Percentiles rank a stretch among this genome's conserved stretches.
These are phyloP conservation scores for Talaromyces sp. DNA, from an alignment of 2,329 filamentous ascomycete species.

Conservation along the genomic window DNA sequence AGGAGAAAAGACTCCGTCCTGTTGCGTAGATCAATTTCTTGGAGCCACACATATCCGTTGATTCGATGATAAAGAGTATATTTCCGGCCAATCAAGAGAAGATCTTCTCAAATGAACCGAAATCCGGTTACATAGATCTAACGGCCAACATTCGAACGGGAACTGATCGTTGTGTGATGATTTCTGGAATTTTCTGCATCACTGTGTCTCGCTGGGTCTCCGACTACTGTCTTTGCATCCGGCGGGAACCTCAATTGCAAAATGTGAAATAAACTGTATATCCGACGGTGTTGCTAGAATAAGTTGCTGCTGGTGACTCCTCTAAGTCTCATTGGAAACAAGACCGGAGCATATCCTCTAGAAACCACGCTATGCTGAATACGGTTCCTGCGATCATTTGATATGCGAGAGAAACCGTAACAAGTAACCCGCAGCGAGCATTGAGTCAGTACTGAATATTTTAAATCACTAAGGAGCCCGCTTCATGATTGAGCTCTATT, in stretches of 20 bases:
- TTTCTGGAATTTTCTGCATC: conserved; percentile 9
- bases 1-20: background rate
- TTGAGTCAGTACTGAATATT: background rate
- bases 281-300: background rate
- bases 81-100: background rate
- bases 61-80: background rate
- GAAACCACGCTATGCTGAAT: conserved; percentile 1
- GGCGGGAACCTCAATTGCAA: background rate
- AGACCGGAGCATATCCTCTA: background rate
- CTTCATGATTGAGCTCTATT: background rate
- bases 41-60: background rate
- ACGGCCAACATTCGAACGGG: background rate
- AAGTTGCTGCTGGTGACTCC: background rate
- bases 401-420: conserved; percentile 1
- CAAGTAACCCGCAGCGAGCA: background rate
- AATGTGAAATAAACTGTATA: background rate
- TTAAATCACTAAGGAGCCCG: background rate
- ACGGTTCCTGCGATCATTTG: background rate
- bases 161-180: background rate
- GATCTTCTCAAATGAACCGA: too few species aligned
- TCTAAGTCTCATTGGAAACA: conserved; percentile 4
- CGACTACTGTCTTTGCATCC: background rate
- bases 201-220: background rate
- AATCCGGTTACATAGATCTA: conserved; percentile 10
- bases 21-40: background rate